Evolutionary conservation across 2,329 filamentous ascomycete species (phyloP).

Genomic region (Calycina marina): DNA sequence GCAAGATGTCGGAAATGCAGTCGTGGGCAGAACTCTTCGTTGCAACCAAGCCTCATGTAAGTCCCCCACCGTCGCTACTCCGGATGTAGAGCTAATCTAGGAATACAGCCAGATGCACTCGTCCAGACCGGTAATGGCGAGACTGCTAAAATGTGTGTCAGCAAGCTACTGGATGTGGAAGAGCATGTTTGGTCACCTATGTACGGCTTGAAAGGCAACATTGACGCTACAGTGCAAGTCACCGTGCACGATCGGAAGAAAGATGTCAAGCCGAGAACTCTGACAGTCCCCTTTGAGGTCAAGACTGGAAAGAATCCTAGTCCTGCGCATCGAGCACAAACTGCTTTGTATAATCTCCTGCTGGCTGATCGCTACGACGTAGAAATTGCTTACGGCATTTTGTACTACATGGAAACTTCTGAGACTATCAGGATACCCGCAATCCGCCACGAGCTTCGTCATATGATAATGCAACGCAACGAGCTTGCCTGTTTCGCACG

Average conservation of each 20-base stretch:
- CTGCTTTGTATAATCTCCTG: constrained; percentile 82
- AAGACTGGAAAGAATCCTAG: constrained; percentile 85
- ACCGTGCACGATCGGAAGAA: constrained; percentile 58
- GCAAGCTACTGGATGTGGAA: constrained; percentile 88
- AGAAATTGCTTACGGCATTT: constrained; percentile 73
- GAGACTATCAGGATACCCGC: constrained; percentile 75
- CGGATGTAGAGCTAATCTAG: constrained; percentile 1
- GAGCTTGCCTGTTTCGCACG: constrained; percentile 74
- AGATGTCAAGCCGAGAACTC: constrained; percentile 34
- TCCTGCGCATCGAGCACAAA: constrained; percentile 79
- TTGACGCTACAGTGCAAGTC: constrained; percentile 91
- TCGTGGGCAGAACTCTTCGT: constrained; percentile 78
- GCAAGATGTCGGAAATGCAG: constrained; percentile 70
- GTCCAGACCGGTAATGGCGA: constrained; percentile 69
- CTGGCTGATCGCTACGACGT: constrained; percentile 92
- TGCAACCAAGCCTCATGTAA: constrained; percentile 50
- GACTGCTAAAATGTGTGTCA: constrained; percentile 69
- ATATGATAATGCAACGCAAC: constrained; percentile 96
- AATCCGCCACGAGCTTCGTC: constrained; percentile 73
- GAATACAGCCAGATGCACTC: constrained; percentile 45
- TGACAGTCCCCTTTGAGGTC: constrained; percentile 87
- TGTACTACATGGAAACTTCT: constrained; percentile 91
- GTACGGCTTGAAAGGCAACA: constrained; percentile 94
- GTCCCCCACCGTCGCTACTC: constrained; percentile 10
- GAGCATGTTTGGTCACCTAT: constrained; percentile 97